Percentiles rank a stretch among this genome's conserved stretches.
Evolutionary conservation across 208 protist species (phyloP).

Genomic region (Angomonas ambiguus): DNA sequence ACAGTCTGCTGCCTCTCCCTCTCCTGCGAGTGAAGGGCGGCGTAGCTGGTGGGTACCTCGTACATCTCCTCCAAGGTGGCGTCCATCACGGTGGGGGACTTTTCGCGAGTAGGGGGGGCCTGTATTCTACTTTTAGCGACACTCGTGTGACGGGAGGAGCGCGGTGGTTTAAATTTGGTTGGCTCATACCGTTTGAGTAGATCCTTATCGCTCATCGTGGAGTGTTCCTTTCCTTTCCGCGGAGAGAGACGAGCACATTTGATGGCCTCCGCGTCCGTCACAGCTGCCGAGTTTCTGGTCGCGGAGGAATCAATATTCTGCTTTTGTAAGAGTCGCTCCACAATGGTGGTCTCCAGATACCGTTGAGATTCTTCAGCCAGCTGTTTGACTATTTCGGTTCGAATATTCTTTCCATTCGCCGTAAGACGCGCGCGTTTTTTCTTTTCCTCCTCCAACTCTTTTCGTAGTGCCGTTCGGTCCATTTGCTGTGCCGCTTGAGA

Average conservation of each 20-base stretch:
- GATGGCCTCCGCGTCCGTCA: too few species aligned
- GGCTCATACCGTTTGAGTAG: conserved; percentile 28
- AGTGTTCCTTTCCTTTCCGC: conserved; percentile 1
- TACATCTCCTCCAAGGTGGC: conserved; percentile 30
- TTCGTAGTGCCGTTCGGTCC: conserved; percentile 11
- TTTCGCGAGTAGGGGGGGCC: too few species aligned
- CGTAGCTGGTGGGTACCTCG: conserved; percentile 7
- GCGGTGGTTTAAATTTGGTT: conserved; percentile 4
- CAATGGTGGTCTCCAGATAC: conserved; percentile 68
- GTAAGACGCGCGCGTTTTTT: conserved; percentile 20
- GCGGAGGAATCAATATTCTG: neutral
- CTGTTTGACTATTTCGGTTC: conserved; percentile 40
- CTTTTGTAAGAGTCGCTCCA: conserved; percentile 49
- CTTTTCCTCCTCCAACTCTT: conserved; percentile 18
- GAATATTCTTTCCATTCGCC: conserved; percentile 28
- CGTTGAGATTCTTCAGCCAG: conserved; percentile 62
- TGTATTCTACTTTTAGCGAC: too few species aligned
- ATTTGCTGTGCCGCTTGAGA: conserved; percentile 35
- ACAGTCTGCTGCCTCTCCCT: neutral
- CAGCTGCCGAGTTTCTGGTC: neutral
- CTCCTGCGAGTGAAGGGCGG: neutral
- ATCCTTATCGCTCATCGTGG: neutral
- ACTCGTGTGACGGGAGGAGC: neutral
- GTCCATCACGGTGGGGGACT: too few species aligned
- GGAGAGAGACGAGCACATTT: too few species aligned